Conservation (phyloP, 352 stramenopile genomes). For the Globisporangium spiculum region DNA sequence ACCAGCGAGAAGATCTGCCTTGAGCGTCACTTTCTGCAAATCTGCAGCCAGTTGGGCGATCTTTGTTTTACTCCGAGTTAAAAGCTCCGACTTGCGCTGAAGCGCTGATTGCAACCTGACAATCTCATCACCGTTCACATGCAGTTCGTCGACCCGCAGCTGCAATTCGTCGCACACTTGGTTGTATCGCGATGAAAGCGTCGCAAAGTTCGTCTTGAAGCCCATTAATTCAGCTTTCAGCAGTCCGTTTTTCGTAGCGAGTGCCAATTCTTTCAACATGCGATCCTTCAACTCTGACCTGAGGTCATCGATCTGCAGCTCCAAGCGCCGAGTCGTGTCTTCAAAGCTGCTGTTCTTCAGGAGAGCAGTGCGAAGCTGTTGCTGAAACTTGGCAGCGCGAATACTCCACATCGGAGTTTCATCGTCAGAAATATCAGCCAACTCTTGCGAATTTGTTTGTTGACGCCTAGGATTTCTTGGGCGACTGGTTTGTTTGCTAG, state of each 20-base stretch:
- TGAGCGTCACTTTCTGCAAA: slow-evolving; percentile 25
- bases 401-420: slow-evolving; percentile 22
- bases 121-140: slow-evolving; percentile 23
- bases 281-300: slow-evolving; percentile 34
- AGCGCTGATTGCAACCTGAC: slow-evolving; percentile 31
- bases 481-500: not conserved
- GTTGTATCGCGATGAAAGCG: slow-evolving; percentile 34
- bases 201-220: slow-evolving; percentile 27
- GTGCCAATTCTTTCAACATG: slow-evolving; percentile 25
- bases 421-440: not conserved
- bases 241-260: slow-evolving; percentile 23
- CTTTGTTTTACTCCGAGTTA: slow-evolving; percentile 39
- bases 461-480: not conserved
- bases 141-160: slow-evolving; percentile 22
- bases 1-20: slow-evolving; percentile 20
- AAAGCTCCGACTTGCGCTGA: slow-evolving; percentile 51
- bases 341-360: slow-evolving; percentile 50
- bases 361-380: slow-evolving; percentile 29
- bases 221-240: slow-evolving; percentile 32
- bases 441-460: not conserved
- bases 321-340: slow-evolving; percentile 36
- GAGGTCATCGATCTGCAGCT: slow-evolving; percentile 35
- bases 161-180: slow-evolving; percentile 29
- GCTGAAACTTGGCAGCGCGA: slow-evolving; percentile 32
- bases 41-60: slow-evolving; percentile 24